Conservation (phyloP, 129 eudicot species). For the Centrapalus pauciflorus region DNA sequence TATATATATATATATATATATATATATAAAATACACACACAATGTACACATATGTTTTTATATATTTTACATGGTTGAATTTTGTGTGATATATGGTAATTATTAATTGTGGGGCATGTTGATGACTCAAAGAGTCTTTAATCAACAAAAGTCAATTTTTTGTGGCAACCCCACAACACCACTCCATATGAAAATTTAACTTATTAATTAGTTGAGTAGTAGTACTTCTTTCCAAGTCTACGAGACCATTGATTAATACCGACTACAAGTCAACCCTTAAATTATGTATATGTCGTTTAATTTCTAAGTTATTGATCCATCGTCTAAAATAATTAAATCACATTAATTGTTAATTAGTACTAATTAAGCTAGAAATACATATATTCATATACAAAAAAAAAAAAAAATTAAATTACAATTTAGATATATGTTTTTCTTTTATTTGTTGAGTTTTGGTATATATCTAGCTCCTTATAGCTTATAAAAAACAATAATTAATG, state of each 20-base stretch:
- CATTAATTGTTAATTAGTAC: too few species aligned
- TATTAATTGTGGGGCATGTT: constrained; percentile 15
- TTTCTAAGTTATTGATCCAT: too few species aligned
- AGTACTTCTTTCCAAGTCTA: constrained; percentile 23
- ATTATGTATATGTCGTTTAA: not conserved
- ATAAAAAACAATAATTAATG: too few species aligned
- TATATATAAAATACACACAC: not conserved
- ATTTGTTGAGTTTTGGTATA: too few species aligned
- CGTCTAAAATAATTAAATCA: too few species aligned
- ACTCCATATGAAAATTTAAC: constrained; percentile 15
- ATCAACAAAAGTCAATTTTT: constrained; percentile 22
- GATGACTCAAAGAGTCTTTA: constrained; percentile 23
- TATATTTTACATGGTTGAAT: not conserved
- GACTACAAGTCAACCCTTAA: constrained; percentile 27
- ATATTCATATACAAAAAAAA: too few species aligned
- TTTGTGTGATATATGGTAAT: not conserved
- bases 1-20: not conserved
- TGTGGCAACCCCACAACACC: constrained; percentile 21
- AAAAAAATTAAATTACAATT: too few species aligned
- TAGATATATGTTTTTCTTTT: too few species aligned
- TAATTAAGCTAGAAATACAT: too few species aligned
- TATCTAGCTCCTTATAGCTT: too few species aligned
- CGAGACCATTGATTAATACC: constrained; percentile 28
- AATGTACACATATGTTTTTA: too few species aligned
- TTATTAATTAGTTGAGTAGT: constrained; percentile 20